Evolutionary conservation across 371 early-diverging fungal species (phyloP).

Genomic region (Mortierella sp.): DNA sequence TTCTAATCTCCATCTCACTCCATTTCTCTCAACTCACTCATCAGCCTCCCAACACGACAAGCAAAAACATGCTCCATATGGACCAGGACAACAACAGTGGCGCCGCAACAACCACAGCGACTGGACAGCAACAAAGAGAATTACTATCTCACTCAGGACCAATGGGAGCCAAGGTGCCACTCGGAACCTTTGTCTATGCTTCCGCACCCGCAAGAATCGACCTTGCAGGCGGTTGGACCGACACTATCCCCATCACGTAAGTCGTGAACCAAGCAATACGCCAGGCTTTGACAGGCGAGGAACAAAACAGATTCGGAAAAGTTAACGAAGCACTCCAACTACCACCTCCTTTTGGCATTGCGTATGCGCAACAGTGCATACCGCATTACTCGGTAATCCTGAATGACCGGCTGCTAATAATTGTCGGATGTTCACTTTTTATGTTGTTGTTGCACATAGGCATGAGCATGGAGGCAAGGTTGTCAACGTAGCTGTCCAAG

Average conservation of each 20-base stretch:
- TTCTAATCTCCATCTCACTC: neutral
- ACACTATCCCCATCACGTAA: slow-evolving; percentile 48
- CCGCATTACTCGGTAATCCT: neutral
- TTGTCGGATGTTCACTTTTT: neutral
- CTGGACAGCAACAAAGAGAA: neutral
- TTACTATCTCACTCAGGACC: neutral
- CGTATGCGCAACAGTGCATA: neutral
- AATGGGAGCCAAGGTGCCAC: slow-evolving; percentile 20
- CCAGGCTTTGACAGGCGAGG: too few species aligned
- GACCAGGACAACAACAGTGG: neutral
- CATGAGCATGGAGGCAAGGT: slow-evolving; percentile 53
- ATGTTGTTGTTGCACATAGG: slow-evolving; percentile 3
- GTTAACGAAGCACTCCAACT: neutral
- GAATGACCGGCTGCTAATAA: neutral
- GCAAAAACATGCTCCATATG: neutral
- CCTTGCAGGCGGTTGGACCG: slow-evolving; percentile 51
- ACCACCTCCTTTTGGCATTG: slow-evolving; percentile 2
- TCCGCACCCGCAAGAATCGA: slow-evolving; percentile 48
- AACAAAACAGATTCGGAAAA: neutral
- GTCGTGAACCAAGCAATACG: neutral
- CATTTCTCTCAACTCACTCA: neutral
- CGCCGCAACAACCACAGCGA: neutral
- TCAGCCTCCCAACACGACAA: neutral
- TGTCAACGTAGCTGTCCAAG: slow-evolving; percentile 44
- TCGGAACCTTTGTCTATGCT: slow-evolving; percentile 42